Evolutionary conservation across 192 early-diverging fungal species (phyloP), one percentile per base, ranked within the genome.

Genomic region (Paraglomus occultum): DNA sequence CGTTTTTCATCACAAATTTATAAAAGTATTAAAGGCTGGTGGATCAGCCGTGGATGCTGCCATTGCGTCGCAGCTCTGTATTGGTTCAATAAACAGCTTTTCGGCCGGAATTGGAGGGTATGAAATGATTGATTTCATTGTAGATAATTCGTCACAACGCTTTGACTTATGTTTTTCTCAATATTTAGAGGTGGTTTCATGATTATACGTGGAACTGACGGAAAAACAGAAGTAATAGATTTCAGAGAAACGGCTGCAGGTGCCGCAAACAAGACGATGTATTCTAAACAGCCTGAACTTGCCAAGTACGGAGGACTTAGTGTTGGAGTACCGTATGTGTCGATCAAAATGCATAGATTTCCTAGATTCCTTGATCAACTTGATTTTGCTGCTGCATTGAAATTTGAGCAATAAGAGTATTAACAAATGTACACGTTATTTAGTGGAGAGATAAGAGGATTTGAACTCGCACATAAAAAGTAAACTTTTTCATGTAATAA

Each of bases 31-130:
- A 47, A 89, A 88, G 72, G 84, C 90, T 14, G 92, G 93, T 63
- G 96, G 96, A 46, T 92, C 87, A 45, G 93, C 96, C 2, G 87
- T 95, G 0, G 96, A 98, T 76, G 88, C 93, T 0, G 88, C 91
- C 11, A 86, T 98, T 47, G 94, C 94, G 2, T 83, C 93, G 45
- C 82, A 90, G 8, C 80, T 95, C 15, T 95, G 95, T 71, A 82
- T 95, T 62, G 96, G 94, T 51, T 85, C 90, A n/a, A 87, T 95
- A 22, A 91, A 96, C 72, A 88, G 83, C 50, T 95, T 93, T 78
- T 89, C 91, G 14, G 87, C 88, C 17, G 96, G 96, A 40, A 93
- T 98, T 58, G 94, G 96, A 47, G 94, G 79, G 79, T 80, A 76
- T 51, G 46, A 45, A 38, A 44, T 47, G 42, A 6, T 20, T 64